phyloP scores from a whole-genome alignment of 2,329 filamentous ascomycete species.

The Claviceps sp. region DNA sequence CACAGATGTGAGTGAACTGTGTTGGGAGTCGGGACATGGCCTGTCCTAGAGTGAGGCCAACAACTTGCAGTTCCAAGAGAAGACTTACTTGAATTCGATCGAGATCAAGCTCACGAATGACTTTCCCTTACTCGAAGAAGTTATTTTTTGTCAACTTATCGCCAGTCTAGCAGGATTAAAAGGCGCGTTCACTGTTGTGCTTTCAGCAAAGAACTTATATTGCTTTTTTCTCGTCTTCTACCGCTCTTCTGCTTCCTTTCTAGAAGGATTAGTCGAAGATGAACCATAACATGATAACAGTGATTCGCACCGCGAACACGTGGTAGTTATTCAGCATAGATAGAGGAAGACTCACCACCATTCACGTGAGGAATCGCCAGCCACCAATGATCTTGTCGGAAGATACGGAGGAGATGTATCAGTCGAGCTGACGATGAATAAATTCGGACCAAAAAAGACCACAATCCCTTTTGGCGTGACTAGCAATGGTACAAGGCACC shows the following conservation, averaged over 20 bases:
- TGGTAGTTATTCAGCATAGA: neutral
- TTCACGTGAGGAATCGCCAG: neutral
- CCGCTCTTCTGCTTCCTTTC: neutral
- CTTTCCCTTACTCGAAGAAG: neutral
- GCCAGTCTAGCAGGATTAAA: neutral
- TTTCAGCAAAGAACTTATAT: neutral
- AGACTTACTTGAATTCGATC: neutral
- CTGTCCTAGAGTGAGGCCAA: neutral
- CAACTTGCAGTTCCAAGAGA: neutral
- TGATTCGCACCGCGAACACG: neutral
- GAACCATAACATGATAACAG: neutral
- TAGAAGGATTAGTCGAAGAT: neutral
- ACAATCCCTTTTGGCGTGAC: neutral
- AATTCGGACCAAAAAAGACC: neutral
- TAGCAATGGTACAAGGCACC: neutral
- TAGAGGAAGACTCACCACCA: neutral
- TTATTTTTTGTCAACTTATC: neutral
- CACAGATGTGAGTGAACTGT: neutral
- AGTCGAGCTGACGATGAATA: neutral
- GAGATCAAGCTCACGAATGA: neutral
- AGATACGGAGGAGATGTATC: neutral
- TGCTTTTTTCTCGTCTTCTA: neutral
- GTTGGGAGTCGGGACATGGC: neutral
- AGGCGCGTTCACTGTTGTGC: neutral
- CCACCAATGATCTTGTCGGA: neutral